Percentiles rank a stretch among this genome's conserved stretches.
Evolutionary conservation across 148 eudicot genomes (phyloP).

Genomic region (Camellia granthamiana): DNA sequence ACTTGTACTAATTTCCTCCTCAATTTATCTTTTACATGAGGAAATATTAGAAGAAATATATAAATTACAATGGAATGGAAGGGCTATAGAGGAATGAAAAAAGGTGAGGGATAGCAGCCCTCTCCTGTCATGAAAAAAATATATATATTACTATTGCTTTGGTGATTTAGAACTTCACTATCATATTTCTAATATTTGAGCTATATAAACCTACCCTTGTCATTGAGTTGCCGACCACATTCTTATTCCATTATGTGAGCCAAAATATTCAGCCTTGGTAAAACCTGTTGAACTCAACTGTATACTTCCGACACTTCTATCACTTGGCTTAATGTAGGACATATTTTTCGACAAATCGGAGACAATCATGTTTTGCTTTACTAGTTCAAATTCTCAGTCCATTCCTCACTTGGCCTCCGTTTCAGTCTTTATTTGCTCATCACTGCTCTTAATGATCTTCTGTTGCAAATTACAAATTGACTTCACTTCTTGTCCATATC

Average conservation of each 20-base stretch:
- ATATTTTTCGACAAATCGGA: background rate
- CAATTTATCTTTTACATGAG: slow-evolving; percentile 4
- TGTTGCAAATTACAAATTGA: background rate
- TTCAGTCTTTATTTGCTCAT: slow-evolving; percentile 6
- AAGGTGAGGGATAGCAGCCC: background rate
- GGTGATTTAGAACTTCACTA: background rate
- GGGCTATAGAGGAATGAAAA: background rate
- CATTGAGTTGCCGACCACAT: background rate
- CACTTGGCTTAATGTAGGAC: background rate
- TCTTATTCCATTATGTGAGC: background rate
- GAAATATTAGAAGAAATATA: background rate
- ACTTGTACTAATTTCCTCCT: background rate
- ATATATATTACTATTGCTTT: background rate
- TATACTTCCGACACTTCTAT: background rate
- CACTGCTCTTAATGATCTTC: background rate
- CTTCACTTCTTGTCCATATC: background rate
- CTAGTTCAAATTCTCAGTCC: background rate
- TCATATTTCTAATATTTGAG: background rate
- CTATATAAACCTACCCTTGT: background rate
- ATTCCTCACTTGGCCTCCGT: background rate
- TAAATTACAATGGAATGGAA: background rate
- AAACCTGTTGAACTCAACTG: background rate
- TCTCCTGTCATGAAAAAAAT: too few species aligned
- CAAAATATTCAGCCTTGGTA: background rate
- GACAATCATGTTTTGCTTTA: background rate